These are phyloP conservation scores for Xylariaceae sp. DNA, from an alignment of 2,329 filamentous ascomycete genomes.

Conservation along the genomic window DNA sequence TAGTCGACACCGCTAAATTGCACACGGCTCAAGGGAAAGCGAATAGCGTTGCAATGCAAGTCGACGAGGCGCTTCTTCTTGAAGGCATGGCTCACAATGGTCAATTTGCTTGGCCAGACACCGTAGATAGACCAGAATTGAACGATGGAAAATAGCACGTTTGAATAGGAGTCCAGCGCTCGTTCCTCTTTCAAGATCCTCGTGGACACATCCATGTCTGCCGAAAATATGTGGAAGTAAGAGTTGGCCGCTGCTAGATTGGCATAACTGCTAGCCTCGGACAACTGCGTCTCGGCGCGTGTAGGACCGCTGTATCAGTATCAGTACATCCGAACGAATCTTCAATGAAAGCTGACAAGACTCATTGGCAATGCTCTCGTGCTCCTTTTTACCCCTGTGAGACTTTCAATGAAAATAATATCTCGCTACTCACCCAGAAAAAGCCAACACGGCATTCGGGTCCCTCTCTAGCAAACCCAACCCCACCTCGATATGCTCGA, in stretches of 20 bases:
- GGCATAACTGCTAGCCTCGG: conserved; percentile 61
- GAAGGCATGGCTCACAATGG: conserved; percentile 64
- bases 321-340: conserved; percentile 1
- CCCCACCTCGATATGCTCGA: conserved; percentile 66
- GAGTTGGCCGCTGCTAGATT: conserved; percentile 44
- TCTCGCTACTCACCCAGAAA: conserved; percentile 58
- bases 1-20: conserved; percentile 59
- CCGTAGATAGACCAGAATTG: conserved; percentile 48
- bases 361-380: neutral
- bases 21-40: conserved; percentile 43
- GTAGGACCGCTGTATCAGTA: conserved; percentile 52
- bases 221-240: conserved; percentile 40
- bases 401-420: neutral
- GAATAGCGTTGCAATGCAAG: conserved; percentile 59
- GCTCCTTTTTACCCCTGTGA: too few relatives aligned
- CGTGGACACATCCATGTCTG: neutral
- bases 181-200: conserved; percentile 59
- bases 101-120: conserved; percentile 53
- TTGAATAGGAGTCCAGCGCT: conserved; percentile 82
- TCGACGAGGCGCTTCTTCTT: conserved; percentile 59
- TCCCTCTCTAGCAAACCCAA: conserved; percentile 47
- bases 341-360: neutral
- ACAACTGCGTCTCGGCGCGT: conserved; percentile 48
- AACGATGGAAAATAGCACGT: conserved; percentile 68
- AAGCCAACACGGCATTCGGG: conserved; percentile 51